Percentiles rank a stretch among this genome's conserved stretches.
These are phyloP conservation scores for Citrus medica DNA, from an alignment of 345 rosid species.

Conservation along the genomic window DNA sequence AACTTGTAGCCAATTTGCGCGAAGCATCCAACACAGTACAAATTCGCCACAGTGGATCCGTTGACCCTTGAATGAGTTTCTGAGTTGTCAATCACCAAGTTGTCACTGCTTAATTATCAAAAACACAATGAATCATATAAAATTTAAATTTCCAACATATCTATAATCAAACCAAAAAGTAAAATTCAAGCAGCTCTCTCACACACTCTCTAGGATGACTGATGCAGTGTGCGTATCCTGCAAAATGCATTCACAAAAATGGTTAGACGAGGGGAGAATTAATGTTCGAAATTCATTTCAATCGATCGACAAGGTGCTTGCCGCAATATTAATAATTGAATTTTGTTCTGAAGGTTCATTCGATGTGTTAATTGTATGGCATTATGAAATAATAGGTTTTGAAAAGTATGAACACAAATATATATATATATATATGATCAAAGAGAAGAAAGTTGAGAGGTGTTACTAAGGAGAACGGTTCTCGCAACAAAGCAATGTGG, in stretches of 20 bases:
- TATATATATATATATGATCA: not conserved
- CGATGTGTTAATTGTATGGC: not conserved
- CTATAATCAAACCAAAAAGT: not conserved
- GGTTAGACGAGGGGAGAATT: not conserved
- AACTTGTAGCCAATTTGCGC: not conserved
- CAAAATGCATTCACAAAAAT: not conserved
- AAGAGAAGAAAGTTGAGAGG: not conserved
- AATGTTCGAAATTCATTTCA: too few species aligned
- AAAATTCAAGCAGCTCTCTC: not conserved
- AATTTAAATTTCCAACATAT: not conserved
- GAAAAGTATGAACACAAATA: not conserved
- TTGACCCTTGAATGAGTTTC: not conserved
- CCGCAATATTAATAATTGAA: too few species aligned
- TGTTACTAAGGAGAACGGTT: not conserved
- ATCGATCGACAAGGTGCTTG: not conserved
- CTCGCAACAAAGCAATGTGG: not conserved
- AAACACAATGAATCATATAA: not conserved
- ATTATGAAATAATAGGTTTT: not conserved
- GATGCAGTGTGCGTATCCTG: not conserved
- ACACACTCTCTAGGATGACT: not conserved
- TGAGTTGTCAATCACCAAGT: not conserved
- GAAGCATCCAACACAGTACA: not conserved
- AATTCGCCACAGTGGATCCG: not conserved
- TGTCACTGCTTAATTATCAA: not conserved
- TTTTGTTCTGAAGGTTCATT: too few species aligned